Evolutionary conservation across 2,329 filamentous ascomycete genomes (phyloP).

Genomic region (Cytospora piceicola): DNA sequence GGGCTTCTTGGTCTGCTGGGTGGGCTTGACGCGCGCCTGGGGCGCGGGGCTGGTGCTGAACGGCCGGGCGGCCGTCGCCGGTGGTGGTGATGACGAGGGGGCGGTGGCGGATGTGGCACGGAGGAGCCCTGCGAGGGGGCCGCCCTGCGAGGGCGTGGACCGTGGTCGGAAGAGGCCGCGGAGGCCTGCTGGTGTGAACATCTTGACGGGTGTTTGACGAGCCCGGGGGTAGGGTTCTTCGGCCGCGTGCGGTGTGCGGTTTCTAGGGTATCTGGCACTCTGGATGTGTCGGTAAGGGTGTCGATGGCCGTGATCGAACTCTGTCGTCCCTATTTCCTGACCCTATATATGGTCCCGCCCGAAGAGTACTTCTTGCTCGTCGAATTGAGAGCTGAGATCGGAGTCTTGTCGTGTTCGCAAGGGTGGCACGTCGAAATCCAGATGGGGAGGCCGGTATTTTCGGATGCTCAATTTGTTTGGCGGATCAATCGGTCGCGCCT

Average conservation of each 20-base stretch:
- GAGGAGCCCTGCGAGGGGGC: background rate
- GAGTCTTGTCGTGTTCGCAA: background rate
- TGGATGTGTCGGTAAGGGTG: background rate
- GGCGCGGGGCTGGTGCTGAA: conserved; percentile 18
- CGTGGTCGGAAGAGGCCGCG: conserved; percentile 23
- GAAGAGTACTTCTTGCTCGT: background rate
- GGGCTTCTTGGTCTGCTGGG: conserved; percentile 57
- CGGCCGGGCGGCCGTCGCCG: conserved; percentile 5
- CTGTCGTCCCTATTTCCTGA: background rate
- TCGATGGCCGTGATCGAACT: background rate
- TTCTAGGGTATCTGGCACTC: background rate
- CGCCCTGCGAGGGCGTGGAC: background rate
- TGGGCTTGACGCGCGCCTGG: conserved; percentile 47
- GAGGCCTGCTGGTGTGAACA: conserved; percentile 17
- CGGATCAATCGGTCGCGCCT: background rate
- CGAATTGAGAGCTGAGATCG: background rate
- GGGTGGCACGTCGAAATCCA: background rate
- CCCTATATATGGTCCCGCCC: background rate
- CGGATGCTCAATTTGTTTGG: background rate
- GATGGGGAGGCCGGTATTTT: background rate
- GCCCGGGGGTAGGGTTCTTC: background rate
- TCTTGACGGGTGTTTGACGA: background rate
- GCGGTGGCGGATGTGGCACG: conserved; percentile 9
- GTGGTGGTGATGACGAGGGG: background rate
- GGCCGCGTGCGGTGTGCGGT: background rate